Evolutionary conservation across 176 grass and related monocot species (phyloP).

Genomic region (Triticum turgidum): DNA sequence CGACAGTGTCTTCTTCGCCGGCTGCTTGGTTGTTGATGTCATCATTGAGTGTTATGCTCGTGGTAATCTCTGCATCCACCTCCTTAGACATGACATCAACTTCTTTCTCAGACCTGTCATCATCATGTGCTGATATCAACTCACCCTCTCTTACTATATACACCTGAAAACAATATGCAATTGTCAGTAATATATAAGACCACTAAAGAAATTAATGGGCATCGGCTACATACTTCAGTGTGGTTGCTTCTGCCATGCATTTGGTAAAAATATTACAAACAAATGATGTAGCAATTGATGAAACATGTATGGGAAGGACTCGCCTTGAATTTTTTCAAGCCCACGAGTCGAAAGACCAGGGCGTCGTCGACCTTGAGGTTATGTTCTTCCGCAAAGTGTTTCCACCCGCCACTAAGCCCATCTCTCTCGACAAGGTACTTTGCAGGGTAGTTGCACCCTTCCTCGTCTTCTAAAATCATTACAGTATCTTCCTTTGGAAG

Average conservation of each 20-base stretch:
- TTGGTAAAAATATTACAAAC: neutral
- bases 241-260: too few species aligned
- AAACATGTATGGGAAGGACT: neutral
- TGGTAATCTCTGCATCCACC: too few species aligned
- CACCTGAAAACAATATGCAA: neutral
- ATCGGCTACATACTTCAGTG: neutral
- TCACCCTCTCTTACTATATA: slow-evolving; percentile 18
- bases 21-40: too few species aligned
- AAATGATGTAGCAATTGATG: neutral
- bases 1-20: too few species aligned
- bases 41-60: too few species aligned
- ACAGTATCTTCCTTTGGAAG: slow-evolving; percentile 10
- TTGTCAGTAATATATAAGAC: too few species aligned
- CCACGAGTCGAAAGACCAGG: slow-evolving; percentile 36
- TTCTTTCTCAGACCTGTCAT: neutral
- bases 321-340: slow-evolving; percentile 35
- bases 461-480: slow-evolving; percentile 37
- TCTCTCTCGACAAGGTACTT: neutral
- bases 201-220: neutral
- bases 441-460: neutral
- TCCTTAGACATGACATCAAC: neutral
- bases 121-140: slow-evolving; percentile 7
- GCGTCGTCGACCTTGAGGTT: slow-evolving; percentile 27
- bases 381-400: slow-evolving; percentile 18
- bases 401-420: slow-evolving; percentile 45